Conservation (phyloP, 768 basidiomycete species). For the Amanita rimosa region DNA sequence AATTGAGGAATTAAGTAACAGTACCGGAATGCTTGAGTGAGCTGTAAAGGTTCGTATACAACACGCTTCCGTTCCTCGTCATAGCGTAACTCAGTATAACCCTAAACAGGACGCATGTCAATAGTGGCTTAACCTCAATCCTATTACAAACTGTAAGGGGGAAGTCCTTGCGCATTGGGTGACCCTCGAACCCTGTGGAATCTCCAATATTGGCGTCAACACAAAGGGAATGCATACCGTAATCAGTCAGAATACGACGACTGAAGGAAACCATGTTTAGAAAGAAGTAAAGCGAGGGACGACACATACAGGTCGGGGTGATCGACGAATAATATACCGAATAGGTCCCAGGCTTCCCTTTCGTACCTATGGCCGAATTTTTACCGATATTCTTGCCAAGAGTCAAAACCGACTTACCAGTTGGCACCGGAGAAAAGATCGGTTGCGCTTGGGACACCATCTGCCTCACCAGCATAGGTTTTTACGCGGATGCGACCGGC, state of each 20-base stretch:
- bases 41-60: slow-evolving; percentile 93
- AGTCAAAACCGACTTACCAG: slow-evolving; percentile 45
- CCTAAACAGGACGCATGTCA: slow-evolving; percentile 32
- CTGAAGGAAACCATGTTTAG: slow-evolving; percentile 25
- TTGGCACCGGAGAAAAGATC: slow-evolving; percentile 85
- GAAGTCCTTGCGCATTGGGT: slow-evolving; percentile 97
- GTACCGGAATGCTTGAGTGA: slow-evolving; percentile 96
- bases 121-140: not conserved
- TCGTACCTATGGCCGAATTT: slow-evolving; percentile 60
- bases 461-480: slow-evolving; percentile 91
- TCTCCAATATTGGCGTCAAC: slow-evolving; percentile 7
- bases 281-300: not conserved
- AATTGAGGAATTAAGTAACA: slow-evolving; percentile 8
- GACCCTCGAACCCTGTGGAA: slow-evolving; percentile 80
- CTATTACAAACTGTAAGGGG: slow-evolving; percentile 69
- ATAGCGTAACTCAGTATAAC: slow-evolving; percentile 97
- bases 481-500: slow-evolving; percentile 89
- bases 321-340: slow-evolving; percentile 89
- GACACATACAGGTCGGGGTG: slow-evolving; percentile 88
- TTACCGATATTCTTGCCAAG: not conserved
- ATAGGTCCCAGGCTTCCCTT: slow-evolving; percentile 97
- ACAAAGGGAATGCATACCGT: slow-evolving; percentile 40
- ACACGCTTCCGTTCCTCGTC: slow-evolving; percentile 97
- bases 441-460: slow-evolving; percentile 76
- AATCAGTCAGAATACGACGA: slow-evolving; percentile 95